Conservation (phyloP, 2,329 filamentous ascomycete species). For the Dactylellina parvicollis region DNA sequence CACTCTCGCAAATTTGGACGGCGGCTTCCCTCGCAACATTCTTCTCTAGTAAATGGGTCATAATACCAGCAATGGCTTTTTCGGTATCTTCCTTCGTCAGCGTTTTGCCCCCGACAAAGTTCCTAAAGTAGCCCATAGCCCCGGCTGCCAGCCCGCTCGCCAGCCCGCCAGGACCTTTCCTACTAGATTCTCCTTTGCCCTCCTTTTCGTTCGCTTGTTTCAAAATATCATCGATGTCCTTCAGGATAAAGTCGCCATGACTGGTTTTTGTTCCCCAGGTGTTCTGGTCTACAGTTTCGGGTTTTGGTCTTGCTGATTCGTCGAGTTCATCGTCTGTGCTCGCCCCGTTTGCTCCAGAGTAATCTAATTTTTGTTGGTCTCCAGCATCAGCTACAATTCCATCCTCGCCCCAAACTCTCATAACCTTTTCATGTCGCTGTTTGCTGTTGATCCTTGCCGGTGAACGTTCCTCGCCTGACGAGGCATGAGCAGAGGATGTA, state of each 20-base stretch:
- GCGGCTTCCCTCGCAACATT: slow-evolving; percentile 96
- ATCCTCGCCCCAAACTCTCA: slow-evolving; percentile 90
- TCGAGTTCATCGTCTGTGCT: slow-evolving; percentile 68
- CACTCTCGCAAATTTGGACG: slow-evolving; percentile 86
- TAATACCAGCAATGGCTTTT: slow-evolving; percentile 94
- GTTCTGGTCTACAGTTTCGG: slow-evolving; percentile 79
- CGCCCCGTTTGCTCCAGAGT: slow-evolving; percentile 73
- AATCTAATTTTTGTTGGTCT: slow-evolving; percentile 82
- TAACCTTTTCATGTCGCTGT: slow-evolving; percentile 76
- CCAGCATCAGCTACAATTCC: slow-evolving; percentile 85
- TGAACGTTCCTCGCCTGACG: slow-evolving; percentile 83
- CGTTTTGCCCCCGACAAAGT: slow-evolving; percentile 93
- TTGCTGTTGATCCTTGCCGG: slow-evolving; percentile 62
- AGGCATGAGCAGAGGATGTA: slow-evolving; percentile 69
- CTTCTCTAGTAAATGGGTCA: slow-evolving; percentile 91
- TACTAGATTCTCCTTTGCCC: slow-evolving; percentile 65
- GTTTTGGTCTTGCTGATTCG: slow-evolving; percentile 64
- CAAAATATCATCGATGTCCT: slow-evolving; percentile 90
- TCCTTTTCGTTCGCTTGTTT: slow-evolving; percentile 78
- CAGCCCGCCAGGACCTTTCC: slow-evolving; percentile 80
- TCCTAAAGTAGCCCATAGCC: slow-evolving; percentile 79
- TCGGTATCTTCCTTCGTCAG: slow-evolving; percentile 88
- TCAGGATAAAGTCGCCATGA: slow-evolving; percentile 92
- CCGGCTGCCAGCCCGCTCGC: slow-evolving; percentile 70
- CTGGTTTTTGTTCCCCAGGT: slow-evolving; percentile 85